A percentile compares a stretch with the other conserved stretches of the same genome.
Evolutionary conservation across 2,329 filamentous ascomycete genomes (phyloP).

Genomic region (Colletotrichum tofieldiae): DNA sequence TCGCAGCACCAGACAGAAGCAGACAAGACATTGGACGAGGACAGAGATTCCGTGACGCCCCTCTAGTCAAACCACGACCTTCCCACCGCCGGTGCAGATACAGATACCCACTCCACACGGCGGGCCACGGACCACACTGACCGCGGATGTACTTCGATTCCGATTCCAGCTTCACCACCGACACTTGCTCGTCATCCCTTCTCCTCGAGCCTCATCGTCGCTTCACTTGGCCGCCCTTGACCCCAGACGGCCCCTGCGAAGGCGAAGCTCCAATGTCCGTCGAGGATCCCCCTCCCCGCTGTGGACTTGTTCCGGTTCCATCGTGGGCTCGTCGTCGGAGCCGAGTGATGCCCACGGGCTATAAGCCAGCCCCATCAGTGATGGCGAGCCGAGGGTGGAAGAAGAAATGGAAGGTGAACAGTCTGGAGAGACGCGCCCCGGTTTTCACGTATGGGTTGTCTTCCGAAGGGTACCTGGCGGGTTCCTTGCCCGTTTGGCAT

Average conservation of each 20-base stretch:
- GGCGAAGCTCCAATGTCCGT: slow-evolving; percentile 36
- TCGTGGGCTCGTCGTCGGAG: slow-evolving; percentile 9
- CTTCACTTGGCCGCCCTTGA: not conserved
- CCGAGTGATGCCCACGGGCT: slow-evolving; percentile 2
- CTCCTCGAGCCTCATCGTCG: slow-evolving; percentile 1
- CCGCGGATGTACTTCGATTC: not conserved
- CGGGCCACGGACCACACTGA: not conserved
- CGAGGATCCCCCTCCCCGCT: slow-evolving; percentile 28
- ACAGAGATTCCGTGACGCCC: not conserved
- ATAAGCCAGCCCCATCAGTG: slow-evolving; percentile 1
- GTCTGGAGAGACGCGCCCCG: slow-evolving; percentile 35
- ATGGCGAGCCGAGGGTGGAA: slow-evolving; percentile 15
- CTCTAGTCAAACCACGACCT: not conserved
- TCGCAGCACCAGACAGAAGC: slow-evolving; percentile 6
- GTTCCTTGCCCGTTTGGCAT: slow-evolving; percentile 20
- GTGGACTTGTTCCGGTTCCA: slow-evolving; percentile 10
- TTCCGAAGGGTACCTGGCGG: slow-evolving; percentile 17
- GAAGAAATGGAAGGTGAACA: slow-evolving; percentile 21
- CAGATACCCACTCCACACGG: not conserved
- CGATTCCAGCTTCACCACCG: not conserved
- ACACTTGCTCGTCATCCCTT: slow-evolving; percentile 14
- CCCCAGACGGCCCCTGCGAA: slow-evolving; percentile 11
- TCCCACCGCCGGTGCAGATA: not conserved
- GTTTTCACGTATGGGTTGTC: slow-evolving; percentile 24
- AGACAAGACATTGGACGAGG: not conserved